Conservation (phyloP, 169 alveolate genomes). For the Plasmodium gonderi region DNA sequence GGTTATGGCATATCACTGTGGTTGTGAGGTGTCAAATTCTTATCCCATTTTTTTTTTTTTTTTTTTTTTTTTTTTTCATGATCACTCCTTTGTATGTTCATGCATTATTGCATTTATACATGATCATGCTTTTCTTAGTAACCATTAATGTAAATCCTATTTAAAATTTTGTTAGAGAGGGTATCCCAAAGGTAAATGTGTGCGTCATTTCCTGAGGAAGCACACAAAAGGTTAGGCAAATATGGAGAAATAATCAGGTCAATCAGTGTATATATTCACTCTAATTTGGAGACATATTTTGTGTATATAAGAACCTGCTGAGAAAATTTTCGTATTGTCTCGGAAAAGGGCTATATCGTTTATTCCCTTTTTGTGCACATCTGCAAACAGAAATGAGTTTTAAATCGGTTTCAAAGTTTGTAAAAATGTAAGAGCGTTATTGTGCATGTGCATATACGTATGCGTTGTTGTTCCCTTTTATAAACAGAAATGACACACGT, state of each 20-base stretch:
- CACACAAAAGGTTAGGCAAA: no score
- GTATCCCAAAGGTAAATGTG: constrained; percentile 59
- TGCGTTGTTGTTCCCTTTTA: no score
- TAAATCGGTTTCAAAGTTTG: background rate
- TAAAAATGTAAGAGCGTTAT: background rate
- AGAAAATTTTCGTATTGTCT: constrained; percentile 58
- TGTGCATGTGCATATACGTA: background rate
- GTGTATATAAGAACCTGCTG: constrained; percentile 42
- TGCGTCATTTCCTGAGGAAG: constrained; percentile 53
- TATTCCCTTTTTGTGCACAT: constrained; percentile 70
- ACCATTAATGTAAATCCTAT: constrained; percentile 62
- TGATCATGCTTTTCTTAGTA: background rate
- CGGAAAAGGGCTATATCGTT: constrained; percentile 65
- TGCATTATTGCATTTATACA: background rate
- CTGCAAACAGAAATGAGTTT: background rate
- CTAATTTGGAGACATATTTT: no score
- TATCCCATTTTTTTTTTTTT: no score
- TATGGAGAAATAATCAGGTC: no score
- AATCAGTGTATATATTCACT: no score
- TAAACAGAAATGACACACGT: background rate
- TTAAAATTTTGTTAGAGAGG: constrained; percentile 55
- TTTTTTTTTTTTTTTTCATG: no score
- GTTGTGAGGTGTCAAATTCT: no score
- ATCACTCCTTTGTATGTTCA: no score
- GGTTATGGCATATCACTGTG: no score